Evolutionary conservation across 768 basidiomycete genomes (phyloP).

Genomic region (Pulveroboletus sp.): DNA sequence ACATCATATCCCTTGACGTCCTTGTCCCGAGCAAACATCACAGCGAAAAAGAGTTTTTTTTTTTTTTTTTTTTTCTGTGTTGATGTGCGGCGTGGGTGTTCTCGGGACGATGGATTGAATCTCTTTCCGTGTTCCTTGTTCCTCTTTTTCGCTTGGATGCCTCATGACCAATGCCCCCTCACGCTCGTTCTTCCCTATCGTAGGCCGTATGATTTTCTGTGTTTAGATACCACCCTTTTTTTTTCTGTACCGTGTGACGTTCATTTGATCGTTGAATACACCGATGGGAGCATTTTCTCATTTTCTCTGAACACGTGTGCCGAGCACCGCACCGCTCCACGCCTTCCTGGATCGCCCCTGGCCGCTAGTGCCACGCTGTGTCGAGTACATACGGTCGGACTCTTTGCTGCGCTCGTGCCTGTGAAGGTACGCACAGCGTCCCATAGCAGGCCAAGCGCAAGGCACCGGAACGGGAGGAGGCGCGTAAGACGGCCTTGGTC

Average conservation of each 20-base stretch:
- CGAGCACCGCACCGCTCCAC: not conserved
- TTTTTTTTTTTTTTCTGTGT: not conserved
- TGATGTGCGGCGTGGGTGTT: not conserved
- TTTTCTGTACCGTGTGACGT: not conserved
- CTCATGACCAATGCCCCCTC: not conserved
- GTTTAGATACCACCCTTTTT: not conserved
- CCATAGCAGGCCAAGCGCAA: not conserved
- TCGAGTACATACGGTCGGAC: not conserved
- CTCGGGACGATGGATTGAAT: not conserved
- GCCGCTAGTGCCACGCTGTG: not conserved
- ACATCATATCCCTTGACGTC: not conserved
- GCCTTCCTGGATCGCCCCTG: not conserved
- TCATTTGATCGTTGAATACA: not conserved
- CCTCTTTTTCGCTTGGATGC: not conserved
- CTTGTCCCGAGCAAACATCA: not conserved
- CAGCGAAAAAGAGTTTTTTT: not conserved
- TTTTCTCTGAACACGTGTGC: not conserved
- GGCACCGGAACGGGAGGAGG: not conserved
- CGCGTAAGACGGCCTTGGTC: not conserved
- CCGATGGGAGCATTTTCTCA: not conserved
- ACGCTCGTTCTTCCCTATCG: conserved; percentile 4
- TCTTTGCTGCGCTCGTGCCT: not conserved
- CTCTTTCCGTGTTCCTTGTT: not conserved
- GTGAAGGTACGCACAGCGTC: not conserved
- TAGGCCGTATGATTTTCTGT: not conserved